Percentiles rank a stretch among this genome's conserved stretches.
Evolutionary conservation across 2,329 filamentous ascomycete genomes (phyloP).

Genomic region (Ustulina deusta): DNA sequence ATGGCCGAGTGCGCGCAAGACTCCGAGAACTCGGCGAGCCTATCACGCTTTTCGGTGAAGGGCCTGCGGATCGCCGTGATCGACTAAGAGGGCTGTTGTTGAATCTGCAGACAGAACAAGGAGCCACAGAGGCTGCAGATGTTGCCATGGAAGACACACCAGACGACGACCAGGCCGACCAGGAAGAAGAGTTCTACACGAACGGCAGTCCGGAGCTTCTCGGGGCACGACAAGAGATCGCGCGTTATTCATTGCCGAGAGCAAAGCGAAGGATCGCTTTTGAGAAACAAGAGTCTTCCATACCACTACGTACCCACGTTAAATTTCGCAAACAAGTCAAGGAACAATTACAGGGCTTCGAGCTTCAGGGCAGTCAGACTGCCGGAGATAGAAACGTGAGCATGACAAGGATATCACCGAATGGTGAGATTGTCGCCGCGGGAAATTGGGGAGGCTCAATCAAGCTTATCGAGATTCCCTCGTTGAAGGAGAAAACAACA

Average conservation of each 20-base stretch:
- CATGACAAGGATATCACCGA: slow-evolving; percentile 90
- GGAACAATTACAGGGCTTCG: slow-evolving; percentile 82
- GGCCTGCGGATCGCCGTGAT: slow-evolving; percentile 85
- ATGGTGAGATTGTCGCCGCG: slow-evolving; percentile 83
- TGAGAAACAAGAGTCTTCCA: slow-evolving; percentile 83
- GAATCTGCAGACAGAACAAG: slow-evolving; percentile 76
- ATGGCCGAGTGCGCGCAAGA: slow-evolving; percentile 82
- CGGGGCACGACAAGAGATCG: slow-evolving; percentile 81
- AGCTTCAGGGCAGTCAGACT: slow-evolving; percentile 93
- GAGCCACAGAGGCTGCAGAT: slow-evolving; percentile 65
- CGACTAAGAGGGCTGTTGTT: slow-evolving; percentile 85
- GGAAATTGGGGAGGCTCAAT: slow-evolving; percentile 95
- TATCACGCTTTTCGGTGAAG: slow-evolving; percentile 94
- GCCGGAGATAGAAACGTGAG: slow-evolving; percentile 91
- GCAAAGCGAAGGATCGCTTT: slow-evolving; percentile 81
- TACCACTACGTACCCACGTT: slow-evolving; percentile 88
- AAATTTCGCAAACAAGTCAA: slow-evolving; percentile 92
- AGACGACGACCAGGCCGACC: slow-evolving; percentile 75
- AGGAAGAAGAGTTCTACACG: slow-evolving; percentile 96
- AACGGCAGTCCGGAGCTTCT: slow-evolving; percentile 80
- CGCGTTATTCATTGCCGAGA: slow-evolving; percentile 83
- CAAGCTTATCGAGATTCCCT: slow-evolving; percentile 85
- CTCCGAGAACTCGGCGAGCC: slow-evolving; percentile 92
- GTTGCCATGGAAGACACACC: slow-evolving; percentile 70
- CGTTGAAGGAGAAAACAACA: slow-evolving; percentile 79